Percentiles rank a stretch among this genome's conserved stretches.
Conservation (phyloP, 2,329 filamentous ascomycete species). For the Sporothrix sp. region DNA sequence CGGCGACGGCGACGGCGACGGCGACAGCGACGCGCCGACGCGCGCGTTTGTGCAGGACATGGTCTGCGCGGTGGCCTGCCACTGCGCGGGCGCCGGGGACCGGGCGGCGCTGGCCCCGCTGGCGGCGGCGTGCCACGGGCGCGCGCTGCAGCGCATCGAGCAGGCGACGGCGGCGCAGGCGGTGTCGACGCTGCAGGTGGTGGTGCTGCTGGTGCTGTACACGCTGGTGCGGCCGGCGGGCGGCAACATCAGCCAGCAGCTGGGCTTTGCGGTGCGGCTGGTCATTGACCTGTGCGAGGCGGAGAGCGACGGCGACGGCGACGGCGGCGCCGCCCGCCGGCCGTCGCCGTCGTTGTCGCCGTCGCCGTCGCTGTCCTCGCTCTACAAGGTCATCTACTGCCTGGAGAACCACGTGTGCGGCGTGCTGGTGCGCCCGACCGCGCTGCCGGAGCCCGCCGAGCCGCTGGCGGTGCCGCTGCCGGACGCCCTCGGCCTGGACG, state of each 20-base stretch:
- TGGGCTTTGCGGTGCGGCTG: constrained; percentile 7
- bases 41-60: constrained; percentile 3
- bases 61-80: constrained; percentile 5
- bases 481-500: too few relatives aligned
- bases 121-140: background rate
- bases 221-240: constrained; percentile 1
- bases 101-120: background rate
- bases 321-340: background rate
- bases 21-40: background rate
- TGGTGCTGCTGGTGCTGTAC: constrained; percentile 4
- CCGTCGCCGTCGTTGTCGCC: background rate
- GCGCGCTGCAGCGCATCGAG: background rate
- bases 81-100: background rate
- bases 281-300: constrained; percentile 4
- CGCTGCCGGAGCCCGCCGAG: constrained; percentile 2
- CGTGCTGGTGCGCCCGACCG: constrained; percentile 5
- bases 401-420: constrained; percentile 9
- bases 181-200: constrained; percentile 6
- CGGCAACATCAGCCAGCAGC: constrained; percentile 9
- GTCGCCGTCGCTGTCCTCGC: background rate
- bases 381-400: constrained; percentile 8
- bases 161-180: background rate
- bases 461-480: background rate
- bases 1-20: too few relatives aligned
- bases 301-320: background rate